These are phyloP conservation scores for Mycena belliarum DNA, from an alignment of 768 basidiomycete genomes.

Conservation along the genomic window DNA sequence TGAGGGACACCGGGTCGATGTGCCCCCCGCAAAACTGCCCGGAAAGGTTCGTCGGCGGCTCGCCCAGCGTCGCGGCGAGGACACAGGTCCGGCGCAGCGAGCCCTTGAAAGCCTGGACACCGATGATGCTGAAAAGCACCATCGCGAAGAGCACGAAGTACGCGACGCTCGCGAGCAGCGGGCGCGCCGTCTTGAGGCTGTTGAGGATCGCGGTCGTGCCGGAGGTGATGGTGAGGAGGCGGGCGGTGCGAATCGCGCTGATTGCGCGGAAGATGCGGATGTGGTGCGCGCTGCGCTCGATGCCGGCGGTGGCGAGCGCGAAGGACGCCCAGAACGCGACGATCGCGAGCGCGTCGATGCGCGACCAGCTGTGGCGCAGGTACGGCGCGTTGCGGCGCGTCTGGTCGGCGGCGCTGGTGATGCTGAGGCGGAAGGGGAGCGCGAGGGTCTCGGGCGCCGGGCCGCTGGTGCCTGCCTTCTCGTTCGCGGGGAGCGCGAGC, in stretches of 20 bases:
- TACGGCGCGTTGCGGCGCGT: constrained; percentile 78
- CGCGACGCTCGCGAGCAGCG: constrained; percentile 85
- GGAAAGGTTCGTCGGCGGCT: constrained; percentile 44
- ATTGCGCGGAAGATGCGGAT: constrained; percentile 88
- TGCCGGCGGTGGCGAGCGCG: constrained; percentile 61
- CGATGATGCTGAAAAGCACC: constrained; percentile 86
- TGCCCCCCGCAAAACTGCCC: constrained; percentile 79
- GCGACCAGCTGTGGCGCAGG: constrained; percentile 88
- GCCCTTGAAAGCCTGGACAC: constrained; percentile 92
- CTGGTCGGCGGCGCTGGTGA: constrained; percentile 55
- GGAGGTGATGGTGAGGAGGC: constrained; percentile 83
- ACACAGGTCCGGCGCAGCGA: constrained; percentile 71
- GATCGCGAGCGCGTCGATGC: constrained; percentile 88
- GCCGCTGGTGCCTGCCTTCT: constrained; percentile 26
- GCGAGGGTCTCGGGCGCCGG: constrained; percentile 43
- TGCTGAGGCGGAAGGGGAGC: constrained; percentile 63
- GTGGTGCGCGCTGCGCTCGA: constrained; percentile 69
- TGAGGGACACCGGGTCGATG: constrained; percentile 60
- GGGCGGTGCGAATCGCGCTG: constrained; percentile 79
- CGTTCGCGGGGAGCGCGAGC: constrained; percentile 30
- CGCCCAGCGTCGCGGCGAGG: constrained; percentile 57
- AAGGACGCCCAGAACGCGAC: constrained; percentile 88
- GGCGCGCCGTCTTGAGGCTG: constrained; percentile 86
- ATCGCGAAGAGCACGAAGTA: constrained; percentile 93
- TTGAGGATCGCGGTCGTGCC: constrained; percentile 95